Conservation (phyloP, 345 rosid species). For the Salix purpurea region DNA sequence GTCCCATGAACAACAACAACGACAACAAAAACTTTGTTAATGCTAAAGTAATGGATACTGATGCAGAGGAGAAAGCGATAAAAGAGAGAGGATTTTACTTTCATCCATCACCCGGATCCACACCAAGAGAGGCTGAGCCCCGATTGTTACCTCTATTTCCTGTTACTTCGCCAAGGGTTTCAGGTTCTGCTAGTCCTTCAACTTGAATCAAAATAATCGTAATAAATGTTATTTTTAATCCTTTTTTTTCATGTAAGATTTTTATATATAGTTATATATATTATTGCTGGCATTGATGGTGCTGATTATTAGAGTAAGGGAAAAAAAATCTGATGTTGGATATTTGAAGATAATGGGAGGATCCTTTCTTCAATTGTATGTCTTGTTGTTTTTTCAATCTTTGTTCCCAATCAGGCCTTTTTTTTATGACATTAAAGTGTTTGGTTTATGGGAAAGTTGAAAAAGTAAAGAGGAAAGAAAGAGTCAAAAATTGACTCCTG, state of each 20-base stretch:
- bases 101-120: conserved; percentile 81
- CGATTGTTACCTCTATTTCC: conserved; percentile 85
- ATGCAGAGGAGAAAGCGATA: conserved; percentile 73
- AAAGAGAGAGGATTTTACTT: conserved; percentile 83
- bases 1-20: conserved; percentile 9
- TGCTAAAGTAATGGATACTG: conserved; percentile 20
- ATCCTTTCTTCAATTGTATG: conserved; percentile 39
- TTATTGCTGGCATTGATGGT: conserved; percentile 22
- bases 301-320: conserved; percentile 11
- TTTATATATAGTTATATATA: conserved; percentile 23
- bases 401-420: not conserved
- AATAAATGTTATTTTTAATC: not conserved
- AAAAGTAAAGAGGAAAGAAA: not conserved
- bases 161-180: conserved; percentile 71
- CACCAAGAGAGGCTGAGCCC: conserved; percentile 77
- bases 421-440: not conserved
- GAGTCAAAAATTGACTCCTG: not conserved
- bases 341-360: conserved; percentile 27
- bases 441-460: conserved; percentile 13
- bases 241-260: conserved; percentile 29
- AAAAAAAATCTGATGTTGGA: conserved; percentile 26
- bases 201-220: conserved; percentile 16
- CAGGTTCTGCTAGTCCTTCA: conserved; percentile 57
- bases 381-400: not conserved
- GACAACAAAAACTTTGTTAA: not conserved